Evolutionary conservation across 1,284 basidiomycete species (phyloP).

Genomic region (Peniophora sp.): DNA sequence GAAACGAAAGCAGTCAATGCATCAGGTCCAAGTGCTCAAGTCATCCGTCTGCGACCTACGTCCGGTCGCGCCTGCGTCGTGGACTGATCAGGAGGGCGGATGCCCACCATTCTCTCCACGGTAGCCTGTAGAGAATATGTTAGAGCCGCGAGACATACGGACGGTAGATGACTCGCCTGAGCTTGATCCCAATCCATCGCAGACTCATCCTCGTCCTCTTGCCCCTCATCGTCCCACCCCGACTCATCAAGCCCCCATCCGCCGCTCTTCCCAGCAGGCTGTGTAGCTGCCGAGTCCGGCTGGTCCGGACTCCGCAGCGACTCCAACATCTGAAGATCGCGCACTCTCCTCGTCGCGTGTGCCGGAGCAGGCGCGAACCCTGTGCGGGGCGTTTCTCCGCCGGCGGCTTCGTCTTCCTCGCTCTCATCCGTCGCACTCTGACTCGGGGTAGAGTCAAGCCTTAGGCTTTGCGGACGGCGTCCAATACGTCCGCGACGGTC

Average conservation of each 20-base stretch:
- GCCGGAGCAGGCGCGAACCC: conserved; percentile 11
- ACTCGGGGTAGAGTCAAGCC: conserved; percentile 14
- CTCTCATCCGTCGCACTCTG: conserved; percentile 6
- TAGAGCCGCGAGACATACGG: too few species aligned
- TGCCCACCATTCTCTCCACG: conserved; percentile 60
- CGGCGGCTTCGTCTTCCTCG: conserved; percentile 17
- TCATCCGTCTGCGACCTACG: neutral
- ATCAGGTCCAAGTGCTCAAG: neutral
- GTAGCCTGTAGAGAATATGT: conserved; percentile 34
- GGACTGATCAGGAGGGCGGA: conserved; percentile 22
- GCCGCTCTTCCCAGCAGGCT: conserved; percentile 36
- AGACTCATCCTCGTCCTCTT: conserved; percentile 23
- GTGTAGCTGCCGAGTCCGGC: conserved; percentile 20
- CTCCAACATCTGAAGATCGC: conserved; percentile 39
- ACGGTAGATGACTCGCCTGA: conserved; percentile 50
- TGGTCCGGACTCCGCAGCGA: conserved; percentile 48
- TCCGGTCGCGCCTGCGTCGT: neutral
- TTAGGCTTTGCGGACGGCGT: conserved; percentile 16
- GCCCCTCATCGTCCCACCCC: conserved; percentile 31
- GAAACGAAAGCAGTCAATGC: too few species aligned
- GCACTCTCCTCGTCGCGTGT: conserved; percentile 39
- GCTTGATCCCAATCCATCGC: conserved; percentile 55
- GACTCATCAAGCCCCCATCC: conserved; percentile 63
- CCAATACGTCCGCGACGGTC: conserved; percentile 71
- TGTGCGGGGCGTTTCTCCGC: conserved; percentile 9